These are phyloP conservation scores for Clausena lansium DNA, from an alignment of 345 rosid genomes.

Conservation along the genomic window DNA sequence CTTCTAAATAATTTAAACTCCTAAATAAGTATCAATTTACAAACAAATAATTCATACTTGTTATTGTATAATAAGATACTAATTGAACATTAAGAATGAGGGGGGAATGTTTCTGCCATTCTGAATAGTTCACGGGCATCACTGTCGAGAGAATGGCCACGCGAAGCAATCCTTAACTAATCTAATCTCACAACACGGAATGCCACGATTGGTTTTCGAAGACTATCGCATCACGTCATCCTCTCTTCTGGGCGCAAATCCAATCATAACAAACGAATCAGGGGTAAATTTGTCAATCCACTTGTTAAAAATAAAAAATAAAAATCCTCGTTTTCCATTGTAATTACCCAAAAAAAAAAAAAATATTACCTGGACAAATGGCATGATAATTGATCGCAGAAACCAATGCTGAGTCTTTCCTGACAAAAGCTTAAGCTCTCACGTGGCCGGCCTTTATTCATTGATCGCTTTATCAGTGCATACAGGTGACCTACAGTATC, in stretches of 20 bases:
- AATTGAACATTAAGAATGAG: not conserved
- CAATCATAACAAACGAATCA: not conserved
- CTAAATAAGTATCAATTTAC: no score
- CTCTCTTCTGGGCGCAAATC: not conserved
- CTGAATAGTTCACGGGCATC: not conserved
- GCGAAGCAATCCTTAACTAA: not conserved
- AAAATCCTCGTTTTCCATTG: not conserved
- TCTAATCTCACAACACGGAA: not conserved
- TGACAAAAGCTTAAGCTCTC: constrained; percentile 11
- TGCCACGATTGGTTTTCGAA: constrained; percentile 5
- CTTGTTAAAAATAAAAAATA: no score
- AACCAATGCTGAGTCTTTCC: constrained; percentile 1
- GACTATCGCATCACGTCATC: not conserved
- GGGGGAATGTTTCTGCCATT: not conserved
- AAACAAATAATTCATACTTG: no score
- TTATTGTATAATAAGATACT: not conserved
- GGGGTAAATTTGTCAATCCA: constrained; percentile 1
- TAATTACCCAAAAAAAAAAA: not conserved
- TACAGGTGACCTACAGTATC: not conserved
- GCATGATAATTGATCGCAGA: not conserved
- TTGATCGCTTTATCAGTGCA: not conserved
- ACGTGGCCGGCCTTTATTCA: not conserved
- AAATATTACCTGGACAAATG: not conserved
- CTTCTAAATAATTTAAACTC: no score
- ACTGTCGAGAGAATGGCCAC: not conserved